Evolutionary conservation across 805 yeast species (phyloP), one percentile per base, ranked within the genome.

Genomic region (Ogataea chonburiensis): DNA sequence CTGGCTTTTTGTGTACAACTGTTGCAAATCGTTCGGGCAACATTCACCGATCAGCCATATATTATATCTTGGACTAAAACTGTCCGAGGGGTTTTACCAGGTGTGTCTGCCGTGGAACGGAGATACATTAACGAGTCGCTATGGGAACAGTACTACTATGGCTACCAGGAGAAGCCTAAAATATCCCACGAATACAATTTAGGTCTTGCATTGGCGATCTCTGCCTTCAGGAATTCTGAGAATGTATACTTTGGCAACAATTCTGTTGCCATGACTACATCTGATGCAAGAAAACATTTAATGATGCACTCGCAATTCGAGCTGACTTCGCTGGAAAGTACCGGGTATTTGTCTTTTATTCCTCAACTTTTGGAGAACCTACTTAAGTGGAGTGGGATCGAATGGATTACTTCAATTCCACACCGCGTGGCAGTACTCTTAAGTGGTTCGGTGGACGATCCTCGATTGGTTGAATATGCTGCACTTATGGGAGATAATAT

Each of bases 51-150:
- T n/a, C n/a, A n/a, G n/a, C n/a, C n/a, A n/a, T 28, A 17, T 17
- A 10, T 11, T 13, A 7, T 30, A 6, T 30, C 26, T 9, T 30
- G 33, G 24, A 7, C 12, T 5, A n/a, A n/a, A n/a, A n/a, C n/a
- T n/a, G n/a, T n/a, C n/a, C n/a, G n/a, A n/a, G n/a, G n/a, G n/a
- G n/a, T n/a, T n/a, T n/a, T n/a, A 10, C 22, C 10, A 10, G 22
- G 10, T 19, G 22, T 7, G 7, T 10, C 22, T 17, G 11, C 30
- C 25, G 25, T 9, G 13, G 23, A 15, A 17, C n/a, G 22, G 11
- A 28, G 31, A 28, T 28, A 28, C n/a, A 11, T 28, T 9, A 28
- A 28, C 11, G 31, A 28, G 15, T n/a, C 20, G 9, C n/a, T 28
- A 5, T 28, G 31, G 31, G 15, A 18, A 28, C 12, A 28, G 15